phyloP scores from a whole-genome alignment of 129 eudicot species.

The Glebionis coronaria region DNA sequence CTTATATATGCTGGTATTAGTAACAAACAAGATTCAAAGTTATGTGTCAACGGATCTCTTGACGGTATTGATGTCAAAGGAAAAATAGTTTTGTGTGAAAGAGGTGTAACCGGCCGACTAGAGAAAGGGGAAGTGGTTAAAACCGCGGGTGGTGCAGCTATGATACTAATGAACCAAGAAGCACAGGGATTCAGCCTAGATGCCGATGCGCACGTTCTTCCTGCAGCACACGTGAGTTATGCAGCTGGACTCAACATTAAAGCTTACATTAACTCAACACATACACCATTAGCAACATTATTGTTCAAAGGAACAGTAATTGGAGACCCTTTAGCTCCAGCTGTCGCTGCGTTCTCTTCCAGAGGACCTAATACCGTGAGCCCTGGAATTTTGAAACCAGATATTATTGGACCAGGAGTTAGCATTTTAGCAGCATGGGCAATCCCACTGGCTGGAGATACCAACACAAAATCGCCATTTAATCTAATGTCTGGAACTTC shows the following conservation, averaged over 20 bases:
- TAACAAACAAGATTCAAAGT: conserved; percentile 4
- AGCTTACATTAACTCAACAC: conserved; percentile 31
- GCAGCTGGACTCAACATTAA: conserved; percentile 27
- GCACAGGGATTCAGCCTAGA: neutral
- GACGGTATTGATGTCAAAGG: conserved; percentile 25
- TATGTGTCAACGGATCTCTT: conserved; percentile 26
- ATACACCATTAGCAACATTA: conserved; percentile 25
- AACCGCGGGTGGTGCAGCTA: conserved; percentile 36
- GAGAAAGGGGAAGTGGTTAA: conserved; percentile 30
- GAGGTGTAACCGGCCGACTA: conserved; percentile 19
- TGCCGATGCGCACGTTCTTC: conserved; percentile 34
- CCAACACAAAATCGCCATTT: conserved; percentile 17
- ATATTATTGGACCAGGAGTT: conserved; percentile 38
- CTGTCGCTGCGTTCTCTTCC: conserved; percentile 34
- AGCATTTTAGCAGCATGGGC: conserved; percentile 33
- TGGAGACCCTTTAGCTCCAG: conserved; percentile 30
- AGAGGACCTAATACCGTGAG: conserved; percentile 32
- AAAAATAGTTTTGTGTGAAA: conserved; percentile 27
- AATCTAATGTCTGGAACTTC: conserved; percentile 26
- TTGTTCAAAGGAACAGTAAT: conserved; percentile 33
- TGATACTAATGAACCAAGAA: conserved; percentile 31
- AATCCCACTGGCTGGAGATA: conserved; percentile 15
- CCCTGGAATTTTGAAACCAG: conserved; percentile 41
- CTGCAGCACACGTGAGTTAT: conserved; percentile 28
- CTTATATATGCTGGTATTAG: conserved; percentile 25